These are phyloP conservation scores for Geranomyces michiganensis DNA, from an alignment of 192 early-diverging fungal species.

Conservation along the genomic window DNA sequence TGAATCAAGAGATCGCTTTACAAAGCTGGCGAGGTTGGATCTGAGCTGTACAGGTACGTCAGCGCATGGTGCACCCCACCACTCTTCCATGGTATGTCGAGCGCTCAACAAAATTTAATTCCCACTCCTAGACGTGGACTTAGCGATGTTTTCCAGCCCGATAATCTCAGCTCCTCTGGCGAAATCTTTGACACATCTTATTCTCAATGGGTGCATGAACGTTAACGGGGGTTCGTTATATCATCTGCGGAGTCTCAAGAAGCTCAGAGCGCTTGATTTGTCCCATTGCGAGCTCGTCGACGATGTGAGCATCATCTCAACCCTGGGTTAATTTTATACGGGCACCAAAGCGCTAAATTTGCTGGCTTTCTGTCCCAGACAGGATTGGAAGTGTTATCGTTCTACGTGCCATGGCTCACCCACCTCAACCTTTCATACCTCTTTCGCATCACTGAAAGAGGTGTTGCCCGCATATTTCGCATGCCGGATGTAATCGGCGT, in stretches of 20 bases:
- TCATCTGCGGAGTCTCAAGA: constrained; percentile 28
- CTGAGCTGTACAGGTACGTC: constrained; percentile 40
- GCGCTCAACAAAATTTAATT: neutral
- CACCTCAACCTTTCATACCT: constrained; percentile 52
- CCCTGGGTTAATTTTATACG: neutral
- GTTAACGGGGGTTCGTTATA: constrained; percentile 38
- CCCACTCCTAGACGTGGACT: constrained; percentile 26
- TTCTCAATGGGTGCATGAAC: constrained; percentile 47
- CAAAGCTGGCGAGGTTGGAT: constrained; percentile 36
- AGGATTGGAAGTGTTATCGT: constrained; percentile 44
- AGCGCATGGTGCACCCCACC: neutral
- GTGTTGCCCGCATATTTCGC: constrained; percentile 42
- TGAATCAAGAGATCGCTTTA: constrained; percentile 30
- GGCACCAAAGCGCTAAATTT: neutral
- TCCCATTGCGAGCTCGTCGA: constrained; percentile 50
- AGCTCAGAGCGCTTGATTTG: constrained; percentile 41
- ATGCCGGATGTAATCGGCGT: constrained; percentile 37
- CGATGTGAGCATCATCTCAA: constrained; percentile 19
- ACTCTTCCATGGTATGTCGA: neutral
- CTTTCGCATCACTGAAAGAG: constrained; percentile 49
- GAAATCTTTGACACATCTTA: constrained; percentile 37
- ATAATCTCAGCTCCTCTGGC: constrained; percentile 3
- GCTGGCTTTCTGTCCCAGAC: neutral
- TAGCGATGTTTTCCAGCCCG: constrained; percentile 23
- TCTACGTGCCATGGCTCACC: constrained; percentile 37